Evolutionary conservation across 108 stramenopile species (phyloP).

Genomic region (Fragilariopsis cylindrus): DNA sequence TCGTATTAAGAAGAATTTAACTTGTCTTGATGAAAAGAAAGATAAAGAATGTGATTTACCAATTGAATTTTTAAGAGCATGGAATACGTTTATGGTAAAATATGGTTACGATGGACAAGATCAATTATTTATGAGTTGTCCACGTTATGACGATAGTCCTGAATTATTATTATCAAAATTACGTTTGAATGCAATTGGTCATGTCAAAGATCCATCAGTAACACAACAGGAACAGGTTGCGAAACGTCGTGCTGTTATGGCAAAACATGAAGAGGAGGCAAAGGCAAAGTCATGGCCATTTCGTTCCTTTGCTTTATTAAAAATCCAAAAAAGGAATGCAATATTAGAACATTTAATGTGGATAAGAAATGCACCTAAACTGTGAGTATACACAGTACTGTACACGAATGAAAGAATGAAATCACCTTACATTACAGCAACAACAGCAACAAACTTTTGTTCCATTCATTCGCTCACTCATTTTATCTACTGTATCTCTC

Average conservation of each 20-base stretch:
- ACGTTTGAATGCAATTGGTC: neutral
- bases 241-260: neutral
- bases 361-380: constrained; percentile 9
- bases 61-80: neutral
- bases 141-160: neutral
- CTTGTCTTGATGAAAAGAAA: neutral
- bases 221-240: neutral
- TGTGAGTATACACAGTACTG: neutral
- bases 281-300: neutral
- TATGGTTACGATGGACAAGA: constrained; percentile 9
- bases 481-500: too few species aligned
- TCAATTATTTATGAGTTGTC: constrained; percentile 1
- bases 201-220: constrained; percentile 3
- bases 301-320: too few species aligned
- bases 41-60: neutral
- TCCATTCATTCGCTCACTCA: too few species aligned
- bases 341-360: neutral
- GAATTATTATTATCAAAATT: neutral
- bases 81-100: neutral
- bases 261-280: neutral
- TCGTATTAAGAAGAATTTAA: neutral
- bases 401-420: too few species aligned
- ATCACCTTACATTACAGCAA: too few species aligned
- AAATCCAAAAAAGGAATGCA: neutral
- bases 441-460: too few species aligned